phyloP scores from a whole-genome alignment of 768 basidiomycete species.

The Auriscalpium orientale region DNA sequence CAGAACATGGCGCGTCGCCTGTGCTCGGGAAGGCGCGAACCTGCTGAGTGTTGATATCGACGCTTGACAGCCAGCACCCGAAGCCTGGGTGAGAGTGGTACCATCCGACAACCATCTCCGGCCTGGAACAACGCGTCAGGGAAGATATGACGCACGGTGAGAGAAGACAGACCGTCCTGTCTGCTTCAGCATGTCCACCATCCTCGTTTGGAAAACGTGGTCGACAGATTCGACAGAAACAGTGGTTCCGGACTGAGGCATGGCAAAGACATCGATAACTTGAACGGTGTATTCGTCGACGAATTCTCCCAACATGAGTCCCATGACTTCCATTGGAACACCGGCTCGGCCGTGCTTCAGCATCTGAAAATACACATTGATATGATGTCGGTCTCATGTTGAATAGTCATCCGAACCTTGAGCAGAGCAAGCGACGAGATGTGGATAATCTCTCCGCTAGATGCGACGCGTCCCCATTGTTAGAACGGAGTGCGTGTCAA shows the following conservation, averaged over 20 bases:
- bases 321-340: slow-evolving; percentile 99
- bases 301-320: slow-evolving; percentile 94
- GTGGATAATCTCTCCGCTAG: slow-evolving; percentile 88
- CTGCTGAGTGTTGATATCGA: slow-evolving; percentile 99
- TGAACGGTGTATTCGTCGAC: slow-evolving; percentile 96
- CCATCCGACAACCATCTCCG: slow-evolving; percentile 99
- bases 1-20: neutral
- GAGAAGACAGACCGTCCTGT: slow-evolving; percentile 72
- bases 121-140: slow-evolving; percentile 33
- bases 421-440: slow-evolving; percentile 95
- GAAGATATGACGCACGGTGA: neutral
- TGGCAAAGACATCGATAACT: slow-evolving; percentile 95
- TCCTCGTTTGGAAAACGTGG: slow-evolving; percentile 96
- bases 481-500: neutral
- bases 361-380: slow-evolving; percentile 56
- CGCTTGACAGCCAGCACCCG: slow-evolving; percentile 98
- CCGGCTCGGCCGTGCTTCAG: slow-evolving; percentile 97
- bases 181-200: slow-evolving; percentile 99
- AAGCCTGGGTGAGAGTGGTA: slow-evolving; percentile 99
- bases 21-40: slow-evolving; percentile 31
- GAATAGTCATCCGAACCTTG: slow-evolving; percentile 51
- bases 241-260: slow-evolving; percentile 97
- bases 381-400: neutral
- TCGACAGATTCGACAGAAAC: slow-evolving; percentile 98
- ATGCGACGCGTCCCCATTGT: slow-evolving; percentile 4